Percentiles rank a stretch among this genome's conserved stretches.
phyloP scores from a whole-genome alignment of 768 basidiomycete genomes.

The Nevesoporus exiguus region DNA sequence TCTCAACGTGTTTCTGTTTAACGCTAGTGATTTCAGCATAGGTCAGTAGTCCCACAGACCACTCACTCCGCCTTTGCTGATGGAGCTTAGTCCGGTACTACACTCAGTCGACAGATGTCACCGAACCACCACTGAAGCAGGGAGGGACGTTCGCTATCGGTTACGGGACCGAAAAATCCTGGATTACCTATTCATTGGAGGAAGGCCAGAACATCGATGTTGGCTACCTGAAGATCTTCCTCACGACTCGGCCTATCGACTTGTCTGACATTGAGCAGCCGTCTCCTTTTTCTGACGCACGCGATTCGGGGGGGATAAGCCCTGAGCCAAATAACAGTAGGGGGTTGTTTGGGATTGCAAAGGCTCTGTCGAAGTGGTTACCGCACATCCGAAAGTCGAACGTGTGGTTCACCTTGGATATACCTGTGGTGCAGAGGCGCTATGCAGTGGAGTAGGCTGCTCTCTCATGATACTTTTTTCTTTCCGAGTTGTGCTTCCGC shows the following conservation, averaged over 20 bases:
- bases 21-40: slow-evolving; percentile 38
- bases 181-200: too few relatives aligned
- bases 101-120: slow-evolving; percentile 1
- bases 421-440: slow-evolving; percentile 1
- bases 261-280: slow-evolving; percentile 16
- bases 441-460: not conserved
- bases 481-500: not conserved
- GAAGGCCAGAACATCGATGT: too few relatives aligned
- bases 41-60: slow-evolving; percentile 14
- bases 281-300: slow-evolving; percentile 27
- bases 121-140: too few relatives aligned
- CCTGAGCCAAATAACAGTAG: not conserved
- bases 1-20: slow-evolving; percentile 42
- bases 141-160: too few relatives aligned
- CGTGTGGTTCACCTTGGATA: not conserved
- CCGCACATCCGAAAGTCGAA: not conserved
- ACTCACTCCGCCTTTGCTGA: not conserved
- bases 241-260: too few relatives aligned
- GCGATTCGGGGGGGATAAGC: not conserved
- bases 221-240: too few relatives aligned
- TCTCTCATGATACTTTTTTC: not conserved
- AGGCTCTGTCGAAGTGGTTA: not conserved
- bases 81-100: slow-evolving; percentile 7
- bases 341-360: not conserved
- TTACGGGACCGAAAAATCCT: too few relatives aligned